Evolutionary conservation across 163 green algal species (phyloP), one percentile per base, ranked within the genome.

Genomic region (Smithsoniella earleae): DNA sequence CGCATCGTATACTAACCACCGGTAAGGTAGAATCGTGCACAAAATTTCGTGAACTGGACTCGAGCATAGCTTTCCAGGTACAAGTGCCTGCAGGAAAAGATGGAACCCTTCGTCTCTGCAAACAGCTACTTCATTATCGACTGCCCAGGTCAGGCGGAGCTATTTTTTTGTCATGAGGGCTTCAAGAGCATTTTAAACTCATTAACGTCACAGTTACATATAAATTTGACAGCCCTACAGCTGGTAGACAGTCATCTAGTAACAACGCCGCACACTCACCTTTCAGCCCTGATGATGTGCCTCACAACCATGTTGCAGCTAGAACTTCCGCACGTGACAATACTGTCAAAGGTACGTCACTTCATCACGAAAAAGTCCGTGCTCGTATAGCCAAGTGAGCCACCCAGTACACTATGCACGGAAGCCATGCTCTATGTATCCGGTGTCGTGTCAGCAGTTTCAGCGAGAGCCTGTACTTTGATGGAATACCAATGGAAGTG

Each of bases 291-390:
- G 75, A 77, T 97, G 75, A 77, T 94, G 45, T 93, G 90, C 0
- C 80, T 98, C 31, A 83, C 78, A 36, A 88, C 88, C 18, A 98
- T 98, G 95, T 82, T 98, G 28, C 89, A 96, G 80, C 80, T 99
- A 63, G 95, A 98, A 77, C 82, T 98, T 73, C 94, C 94, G 2
- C 94, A 99, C 74, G 79, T 99, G 36, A 98, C 96, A 74, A 85
- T 98, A 4, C 85, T 99, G 16, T 95, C 87, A 27, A 99, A 99
- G 73, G 85, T 96, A 2, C 92, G 98, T 80, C 80, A 97, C 4
- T 76, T 31, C 8, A 27, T 13, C 13, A 66, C 22, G 8, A 22
- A 3, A 73, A 46, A 37, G 8, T 46, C 5, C 8, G 28, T 73
- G 63, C 6, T 49, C 6, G 5, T 74, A 13, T 13, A 10, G 40